Conservation (phyloP, 768 basidiomycete genomes). For the Pisolithus microcarpus region DNA sequence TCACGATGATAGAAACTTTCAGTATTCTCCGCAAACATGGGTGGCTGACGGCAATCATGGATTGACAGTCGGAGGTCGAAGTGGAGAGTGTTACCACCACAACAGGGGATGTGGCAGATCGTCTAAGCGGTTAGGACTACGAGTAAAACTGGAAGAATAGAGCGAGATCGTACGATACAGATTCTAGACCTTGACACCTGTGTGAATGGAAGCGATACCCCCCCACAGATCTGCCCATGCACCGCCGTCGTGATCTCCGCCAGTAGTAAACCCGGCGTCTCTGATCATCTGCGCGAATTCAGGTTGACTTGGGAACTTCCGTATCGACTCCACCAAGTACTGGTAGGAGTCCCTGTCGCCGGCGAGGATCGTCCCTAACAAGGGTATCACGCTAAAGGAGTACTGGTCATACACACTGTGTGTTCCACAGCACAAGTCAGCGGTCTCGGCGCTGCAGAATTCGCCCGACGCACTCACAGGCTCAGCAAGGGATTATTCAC, state of each 20-base stretch:
- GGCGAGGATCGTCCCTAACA: slow-evolving; percentile 94
- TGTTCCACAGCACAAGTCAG: slow-evolving; percentile 4
- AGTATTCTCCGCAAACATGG: too few relatives aligned
- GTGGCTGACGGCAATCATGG: too few relatives aligned
- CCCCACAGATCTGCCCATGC: slow-evolving; percentile 85
- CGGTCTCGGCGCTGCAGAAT: neutral
- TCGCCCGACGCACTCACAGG: slow-evolving; percentile 49
- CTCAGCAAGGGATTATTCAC: slow-evolving; percentile 83
- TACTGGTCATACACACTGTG: slow-evolving; percentile 86
- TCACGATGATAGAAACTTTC: too few relatives aligned
- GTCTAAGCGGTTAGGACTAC: too few relatives aligned
- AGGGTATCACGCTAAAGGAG: slow-evolving; percentile 91
- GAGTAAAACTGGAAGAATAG: too few relatives aligned
- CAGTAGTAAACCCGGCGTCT: slow-evolving; percentile 76
- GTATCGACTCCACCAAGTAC: slow-evolving; percentile 96
- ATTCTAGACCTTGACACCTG: slow-evolving; percentile 65
- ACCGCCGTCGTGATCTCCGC: slow-evolving; percentile 67
- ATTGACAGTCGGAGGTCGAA: too few relatives aligned
- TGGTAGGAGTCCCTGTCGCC: slow-evolving; percentile 94
- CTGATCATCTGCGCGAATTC: slow-evolving; percentile 87
- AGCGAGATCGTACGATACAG: neutral
- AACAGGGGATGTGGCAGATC: too few relatives aligned
- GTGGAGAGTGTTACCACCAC: too few relatives aligned
- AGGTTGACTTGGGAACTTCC: slow-evolving; percentile 81
- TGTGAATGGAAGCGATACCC: slow-evolving; percentile 82